These are phyloP conservation scores for Fragilariopsis cylindrus DNA, from an alignment of 108 stramenopile genomes.

Conservation along the genomic window DNA sequence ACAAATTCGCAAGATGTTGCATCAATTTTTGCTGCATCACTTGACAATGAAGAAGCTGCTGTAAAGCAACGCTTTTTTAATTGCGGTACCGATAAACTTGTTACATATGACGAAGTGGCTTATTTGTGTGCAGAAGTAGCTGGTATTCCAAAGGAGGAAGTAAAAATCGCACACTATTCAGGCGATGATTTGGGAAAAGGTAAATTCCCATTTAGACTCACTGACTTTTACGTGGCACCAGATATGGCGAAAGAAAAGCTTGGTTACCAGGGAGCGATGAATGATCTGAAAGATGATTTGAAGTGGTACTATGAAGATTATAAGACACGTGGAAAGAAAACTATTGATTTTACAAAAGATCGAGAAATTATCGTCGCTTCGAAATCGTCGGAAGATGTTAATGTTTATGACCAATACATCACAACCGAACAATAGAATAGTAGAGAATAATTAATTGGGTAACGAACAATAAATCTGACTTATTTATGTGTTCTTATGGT, in stretches of 20 bases:
- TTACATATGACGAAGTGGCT: constrained; percentile 77
- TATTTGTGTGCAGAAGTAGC: constrained; percentile 78
- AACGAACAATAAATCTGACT: no score
- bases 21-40: constrained; percentile 61
- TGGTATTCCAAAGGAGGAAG: constrained; percentile 50
- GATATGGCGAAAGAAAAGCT: constrained; percentile 75
- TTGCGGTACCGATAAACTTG: constrained; percentile 77
- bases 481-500: no score
- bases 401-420: no score
- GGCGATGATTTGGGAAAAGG: constrained; percentile 61
- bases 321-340: constrained; percentile 59
- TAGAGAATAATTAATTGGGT: no score
- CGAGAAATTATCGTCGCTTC: constrained; percentile 50
- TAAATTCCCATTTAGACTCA: constrained; percentile 77
- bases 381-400: no score
- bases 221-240: constrained; percentile 78
- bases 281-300: constrained; percentile 67
- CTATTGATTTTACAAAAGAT: constrained; percentile 60
- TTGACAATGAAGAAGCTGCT: constrained; percentile 76
- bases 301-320: constrained; percentile 72
- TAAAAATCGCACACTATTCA: constrained; percentile 70
- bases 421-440: no score
- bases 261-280: constrained; percentile 62
- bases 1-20: constrained; percentile 85
- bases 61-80: constrained; percentile 78